Conservation (phyloP, 2,329 filamentous ascomycete species). For the Beauveria australis region DNA sequence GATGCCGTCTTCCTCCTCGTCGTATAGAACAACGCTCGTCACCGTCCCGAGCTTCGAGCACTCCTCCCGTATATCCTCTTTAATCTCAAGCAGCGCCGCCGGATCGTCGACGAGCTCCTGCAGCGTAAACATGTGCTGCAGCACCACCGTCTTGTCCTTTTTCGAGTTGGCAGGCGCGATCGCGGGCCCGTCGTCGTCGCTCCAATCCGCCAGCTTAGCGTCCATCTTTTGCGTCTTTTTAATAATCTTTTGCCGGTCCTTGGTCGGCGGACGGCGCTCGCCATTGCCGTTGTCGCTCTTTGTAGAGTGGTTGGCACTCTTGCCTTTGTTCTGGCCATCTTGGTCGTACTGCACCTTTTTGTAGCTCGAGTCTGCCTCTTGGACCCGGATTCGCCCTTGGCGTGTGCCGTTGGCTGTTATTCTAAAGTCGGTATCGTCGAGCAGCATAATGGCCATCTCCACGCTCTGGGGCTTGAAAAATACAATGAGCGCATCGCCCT, state of each 20-base stretch:
- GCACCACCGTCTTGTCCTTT: conserved; percentile 74
- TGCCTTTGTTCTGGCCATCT: conserved; percentile 18
- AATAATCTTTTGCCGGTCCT: conserved; percentile 81
- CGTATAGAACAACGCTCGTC: conserved; percentile 85
- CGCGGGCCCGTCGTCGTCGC: conserved; percentile 68
- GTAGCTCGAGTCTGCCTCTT: conserved; percentile 81
- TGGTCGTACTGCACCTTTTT: conserved; percentile 72
- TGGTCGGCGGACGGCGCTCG: conserved; percentile 34
- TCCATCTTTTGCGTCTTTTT: conserved; percentile 85
- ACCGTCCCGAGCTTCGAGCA: conserved; percentile 79
- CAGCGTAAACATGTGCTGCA: conserved; percentile 90
- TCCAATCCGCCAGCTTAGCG: conserved; percentile 90
- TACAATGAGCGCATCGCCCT: conserved; percentile 85
- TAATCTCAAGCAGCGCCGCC: conserved; percentile 78
- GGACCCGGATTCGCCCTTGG: conserved; percentile 66
- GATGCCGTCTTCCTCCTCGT: conserved; percentile 76
- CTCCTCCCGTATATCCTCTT: conserved; percentile 87
- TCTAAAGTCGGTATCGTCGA: conserved; percentile 77
- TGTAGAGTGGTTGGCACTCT: conserved; percentile 18
- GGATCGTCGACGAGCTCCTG: conserved; percentile 79
- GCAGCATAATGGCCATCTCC: conserved; percentile 68
- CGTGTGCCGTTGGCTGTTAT: conserved; percentile 43
- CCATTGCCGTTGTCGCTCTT: conserved; percentile 12
- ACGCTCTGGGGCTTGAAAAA: conserved; percentile 97
- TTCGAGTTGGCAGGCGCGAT: conserved; percentile 36